phyloP scores from a whole-genome alignment of 1,284 basidiomycete species.

The Malassezia furfur region DNA sequence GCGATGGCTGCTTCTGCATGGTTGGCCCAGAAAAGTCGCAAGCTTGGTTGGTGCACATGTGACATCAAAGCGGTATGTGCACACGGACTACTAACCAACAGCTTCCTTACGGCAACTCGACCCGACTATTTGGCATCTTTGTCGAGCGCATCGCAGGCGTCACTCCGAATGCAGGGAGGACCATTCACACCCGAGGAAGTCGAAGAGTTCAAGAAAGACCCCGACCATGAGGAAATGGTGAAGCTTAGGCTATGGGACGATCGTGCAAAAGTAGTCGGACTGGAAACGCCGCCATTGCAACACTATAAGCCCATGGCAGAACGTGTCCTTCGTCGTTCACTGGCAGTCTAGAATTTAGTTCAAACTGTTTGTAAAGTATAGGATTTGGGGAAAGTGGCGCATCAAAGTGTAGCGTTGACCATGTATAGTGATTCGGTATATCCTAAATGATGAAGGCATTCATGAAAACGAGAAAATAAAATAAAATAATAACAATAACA shows the following conservation, averaged over 20 bases:
- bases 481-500: too few species aligned
- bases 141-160: conserved; percentile 25
- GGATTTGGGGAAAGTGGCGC: too few species aligned
- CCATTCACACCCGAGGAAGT: conserved; percentile 33
- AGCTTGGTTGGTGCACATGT: conserved; percentile 42
- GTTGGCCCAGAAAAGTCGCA: conserved; percentile 38
- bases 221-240: conserved; percentile 31
- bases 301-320: conserved; percentile 18
- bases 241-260: conserved; percentile 42
- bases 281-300: conserved; percentile 26
- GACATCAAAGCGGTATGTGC: conserved; percentile 29
- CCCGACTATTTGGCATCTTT: conserved; percentile 30
- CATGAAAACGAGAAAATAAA: too few species aligned
- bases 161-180: conserved; percentile 37
- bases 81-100: not conserved
- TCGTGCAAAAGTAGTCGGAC: conserved; percentile 29
- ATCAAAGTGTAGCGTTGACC: too few species aligned
- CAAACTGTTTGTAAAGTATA: too few species aligned
- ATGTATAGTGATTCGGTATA: too few species aligned
- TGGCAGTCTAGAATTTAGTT: too few species aligned
- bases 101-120: conserved; percentile 20
- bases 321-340: too few species aligned
- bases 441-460: too few species aligned
- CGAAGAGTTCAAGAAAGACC: conserved; percentile 31
- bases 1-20: conserved; percentile 29